A percentile compares a stretch with the other conserved stretches of the same genome.
Conservation (phyloP, 163 green algal species). For the Scenedesmus sp. region DNA sequence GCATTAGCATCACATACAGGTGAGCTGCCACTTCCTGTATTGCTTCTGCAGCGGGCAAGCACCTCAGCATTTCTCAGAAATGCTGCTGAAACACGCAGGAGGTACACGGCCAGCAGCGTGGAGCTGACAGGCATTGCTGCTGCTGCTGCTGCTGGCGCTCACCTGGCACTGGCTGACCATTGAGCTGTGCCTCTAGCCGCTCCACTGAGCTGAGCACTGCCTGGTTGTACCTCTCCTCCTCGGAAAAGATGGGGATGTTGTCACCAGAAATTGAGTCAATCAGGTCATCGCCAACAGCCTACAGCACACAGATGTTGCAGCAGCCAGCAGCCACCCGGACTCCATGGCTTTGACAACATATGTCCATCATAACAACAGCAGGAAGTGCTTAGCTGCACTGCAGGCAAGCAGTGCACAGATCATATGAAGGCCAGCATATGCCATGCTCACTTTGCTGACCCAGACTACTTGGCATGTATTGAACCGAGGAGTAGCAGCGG, state of each 20-base stretch:
- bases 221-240: constrained; percentile 99
- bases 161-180: constrained; percentile 73
- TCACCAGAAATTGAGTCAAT: constrained; percentile 92
- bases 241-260: constrained; percentile 96
- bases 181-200: constrained; percentile 87
- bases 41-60: background rate
- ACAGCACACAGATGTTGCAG: background rate
- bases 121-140: background rate
- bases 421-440: no score
- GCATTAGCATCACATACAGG: background rate
- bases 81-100: background rate
- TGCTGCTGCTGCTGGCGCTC: constrained; percentile 1
- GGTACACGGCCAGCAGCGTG: no score
- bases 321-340: background rate
- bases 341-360: background rate
- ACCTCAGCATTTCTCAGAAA: background rate
- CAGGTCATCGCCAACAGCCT: constrained; percentile 91
- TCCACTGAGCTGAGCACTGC: constrained; percentile 84
- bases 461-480: no score
- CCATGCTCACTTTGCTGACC: no score
- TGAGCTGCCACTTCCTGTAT: background rate
- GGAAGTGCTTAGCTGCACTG: no score
- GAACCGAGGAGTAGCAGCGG: no score
- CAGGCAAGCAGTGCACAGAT: no score
- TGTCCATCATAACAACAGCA: no score